Percentiles rank a stretch among this genome's conserved stretches.
Conservation (phyloP, 306 rosid genomes). For the Pterocarpus macrocarpus region DNA sequence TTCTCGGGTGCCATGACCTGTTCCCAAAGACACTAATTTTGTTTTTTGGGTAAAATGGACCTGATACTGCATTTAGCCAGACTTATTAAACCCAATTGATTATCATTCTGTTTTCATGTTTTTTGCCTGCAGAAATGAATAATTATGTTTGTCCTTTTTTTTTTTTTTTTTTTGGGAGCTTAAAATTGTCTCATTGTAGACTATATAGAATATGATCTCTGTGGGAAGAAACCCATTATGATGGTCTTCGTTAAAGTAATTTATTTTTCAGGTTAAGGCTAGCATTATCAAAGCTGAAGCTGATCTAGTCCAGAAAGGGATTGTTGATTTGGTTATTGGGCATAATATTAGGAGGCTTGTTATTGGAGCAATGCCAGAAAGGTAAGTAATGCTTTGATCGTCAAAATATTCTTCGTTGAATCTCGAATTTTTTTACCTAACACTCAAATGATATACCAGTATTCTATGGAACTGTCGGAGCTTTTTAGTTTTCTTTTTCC, state of each 20-base stretch:
- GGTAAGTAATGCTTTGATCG: conserved; percentile 57
- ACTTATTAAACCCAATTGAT: not conserved
- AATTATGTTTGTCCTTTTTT: not conserved
- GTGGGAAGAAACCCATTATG: not conserved
- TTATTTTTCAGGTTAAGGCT: conserved; percentile 68
- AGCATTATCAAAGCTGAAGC: conserved; percentile 60
- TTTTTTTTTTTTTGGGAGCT: not conserved
- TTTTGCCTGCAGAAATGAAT: not conserved
- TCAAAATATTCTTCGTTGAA: conserved; percentile 9
- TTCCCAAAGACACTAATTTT: not conserved
- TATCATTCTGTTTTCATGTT: conserved; percentile 29
- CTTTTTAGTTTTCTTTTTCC: not conserved
- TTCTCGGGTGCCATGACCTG: not conserved
- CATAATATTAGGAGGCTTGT: conserved; percentile 75
- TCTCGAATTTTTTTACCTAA: not conserved
- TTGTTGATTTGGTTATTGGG: conserved; percentile 63
- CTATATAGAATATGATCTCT: not conserved
- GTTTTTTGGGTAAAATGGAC: not conserved
- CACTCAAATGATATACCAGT: too few species aligned
- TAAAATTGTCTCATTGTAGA: not conserved
- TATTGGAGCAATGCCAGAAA: conserved; percentile 70
- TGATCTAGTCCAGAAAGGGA: conserved; percentile 74
- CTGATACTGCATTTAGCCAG: not conserved
- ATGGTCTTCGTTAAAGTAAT: conserved; percentile 21
- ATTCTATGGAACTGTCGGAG: too few species aligned